Percentiles rank a stretch among this genome's conserved stretches.
Evolutionary conservation across 768 basidiomycete genomes (phyloP).

Genomic region (Russula sp.): DNA sequence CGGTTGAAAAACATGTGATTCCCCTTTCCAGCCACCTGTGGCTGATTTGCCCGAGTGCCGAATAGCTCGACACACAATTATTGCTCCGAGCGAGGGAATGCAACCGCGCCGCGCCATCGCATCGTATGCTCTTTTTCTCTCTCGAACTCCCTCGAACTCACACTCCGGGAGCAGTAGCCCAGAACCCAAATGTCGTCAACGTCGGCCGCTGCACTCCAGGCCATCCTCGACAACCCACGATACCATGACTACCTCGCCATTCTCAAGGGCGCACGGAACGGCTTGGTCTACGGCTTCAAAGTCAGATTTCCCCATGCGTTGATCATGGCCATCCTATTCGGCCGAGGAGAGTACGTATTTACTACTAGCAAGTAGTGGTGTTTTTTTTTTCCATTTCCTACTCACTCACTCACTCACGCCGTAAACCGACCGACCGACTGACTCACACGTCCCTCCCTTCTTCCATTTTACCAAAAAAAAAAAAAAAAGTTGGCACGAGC

Average conservation of each 20-base stretch:
- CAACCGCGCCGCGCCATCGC: neutral
- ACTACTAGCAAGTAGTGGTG: too few relatives aligned
- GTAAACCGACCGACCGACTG: too few relatives aligned
- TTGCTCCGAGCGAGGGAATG: too few relatives aligned
- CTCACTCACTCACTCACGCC: too few relatives aligned
- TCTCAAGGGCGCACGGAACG: constrained; percentile 90
- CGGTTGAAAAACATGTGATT: constrained; percentile 25
- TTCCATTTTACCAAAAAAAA: too few relatives aligned
- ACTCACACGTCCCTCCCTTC: too few relatives aligned
- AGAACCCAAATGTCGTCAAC: constrained; percentile 29
- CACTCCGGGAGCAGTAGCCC: too few relatives aligned
- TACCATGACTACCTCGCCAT: constrained; percentile 91
- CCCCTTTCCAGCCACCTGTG: too few relatives aligned
- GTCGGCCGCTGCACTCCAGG: constrained; percentile 35
- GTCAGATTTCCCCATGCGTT: constrained; percentile 94
- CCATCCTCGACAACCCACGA: constrained; percentile 59
- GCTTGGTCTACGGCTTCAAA: constrained; percentile 86
- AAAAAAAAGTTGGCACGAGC: constrained; percentile 70
- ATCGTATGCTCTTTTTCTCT: too few relatives aligned
- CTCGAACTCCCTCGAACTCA: too few relatives aligned
- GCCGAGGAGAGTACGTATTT: constrained; percentile 86
- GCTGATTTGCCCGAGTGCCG: neutral
- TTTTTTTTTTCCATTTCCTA: too few relatives aligned
- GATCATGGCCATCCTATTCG: constrained; percentile 94
- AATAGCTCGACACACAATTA: neutral